Conservation (phyloP, 352 stramenopile species). For the Aphanomyces stellatus region DNA sequence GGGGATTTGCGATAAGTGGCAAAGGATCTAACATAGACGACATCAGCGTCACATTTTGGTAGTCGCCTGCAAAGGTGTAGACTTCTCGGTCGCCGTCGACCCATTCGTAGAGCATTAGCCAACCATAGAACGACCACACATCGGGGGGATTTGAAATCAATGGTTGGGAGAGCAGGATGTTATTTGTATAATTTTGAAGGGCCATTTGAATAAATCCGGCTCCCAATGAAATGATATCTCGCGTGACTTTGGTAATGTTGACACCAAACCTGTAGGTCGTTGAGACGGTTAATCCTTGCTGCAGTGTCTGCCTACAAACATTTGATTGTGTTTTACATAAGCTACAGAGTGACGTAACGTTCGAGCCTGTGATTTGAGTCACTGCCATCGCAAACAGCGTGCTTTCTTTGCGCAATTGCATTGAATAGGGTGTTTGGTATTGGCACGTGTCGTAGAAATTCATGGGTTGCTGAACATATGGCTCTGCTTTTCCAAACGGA, state of each 20-base stretch:
- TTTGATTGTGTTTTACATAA: background rate
- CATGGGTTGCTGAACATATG: slow-evolving; percentile 2
- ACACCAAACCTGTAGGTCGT: background rate
- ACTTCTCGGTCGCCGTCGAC: slow-evolving; percentile 5
- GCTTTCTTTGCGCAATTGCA: background rate
- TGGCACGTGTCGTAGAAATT: slow-evolving; percentile 2
- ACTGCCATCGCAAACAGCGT: background rate
- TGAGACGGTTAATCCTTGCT: background rate
- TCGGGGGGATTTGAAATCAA: background rate
- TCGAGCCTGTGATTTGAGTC: no score
- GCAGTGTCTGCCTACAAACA: background rate
- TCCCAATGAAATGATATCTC: background rate
- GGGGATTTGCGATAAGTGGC: background rate
- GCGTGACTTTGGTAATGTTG: background rate
- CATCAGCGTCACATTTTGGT: background rate
- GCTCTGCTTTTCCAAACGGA: background rate
- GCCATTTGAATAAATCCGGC: slow-evolving; percentile 7
- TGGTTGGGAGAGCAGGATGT: background rate
- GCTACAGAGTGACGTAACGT: no score
- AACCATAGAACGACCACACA: background rate
- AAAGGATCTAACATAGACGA: background rate
- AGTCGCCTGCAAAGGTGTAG: slow-evolving; percentile 8
- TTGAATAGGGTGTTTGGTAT: background rate
- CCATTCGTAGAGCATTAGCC: slow-evolving; percentile 2
- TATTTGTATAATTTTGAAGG: background rate